These are phyloP conservation scores for Calcarisporium arbuscula DNA, from an alignment of 2,329 filamentous ascomycete genomes.

Conservation along the genomic window DNA sequence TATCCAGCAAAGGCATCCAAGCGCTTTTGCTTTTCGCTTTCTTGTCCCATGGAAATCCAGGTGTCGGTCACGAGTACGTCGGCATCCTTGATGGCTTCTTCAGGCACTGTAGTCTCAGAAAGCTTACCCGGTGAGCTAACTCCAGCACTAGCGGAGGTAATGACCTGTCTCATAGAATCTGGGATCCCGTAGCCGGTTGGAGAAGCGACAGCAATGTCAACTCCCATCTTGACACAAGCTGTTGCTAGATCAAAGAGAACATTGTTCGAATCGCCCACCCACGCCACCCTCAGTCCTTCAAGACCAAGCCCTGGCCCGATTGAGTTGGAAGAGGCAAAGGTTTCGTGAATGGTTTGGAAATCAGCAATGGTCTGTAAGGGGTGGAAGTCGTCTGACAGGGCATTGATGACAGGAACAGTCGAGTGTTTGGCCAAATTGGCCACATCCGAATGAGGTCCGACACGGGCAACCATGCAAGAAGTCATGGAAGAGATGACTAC, in stretches of 20 bases:
- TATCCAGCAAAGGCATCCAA: conserved; percentile 81
- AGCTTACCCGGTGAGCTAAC: conserved; percentile 59
- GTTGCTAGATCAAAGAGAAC: conserved; percentile 92
- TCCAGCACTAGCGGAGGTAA: conserved; percentile 54
- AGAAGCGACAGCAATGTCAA: conserved; percentile 81
- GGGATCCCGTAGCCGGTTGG: conserved; percentile 82
- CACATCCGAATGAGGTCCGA: conserved; percentile 71
- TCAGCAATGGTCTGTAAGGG: conserved; percentile 93
- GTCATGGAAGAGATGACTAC: conserved; percentile 93
- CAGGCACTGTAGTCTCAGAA: conserved; percentile 69
- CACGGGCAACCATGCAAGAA: conserved; percentile 74
- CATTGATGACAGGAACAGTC: conserved; percentile 77
- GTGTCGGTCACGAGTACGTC: conserved; percentile 94
- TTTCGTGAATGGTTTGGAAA: conserved; percentile 82
- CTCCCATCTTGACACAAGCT: conserved; percentile 77
- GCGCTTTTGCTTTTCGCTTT: conserved; percentile 71
- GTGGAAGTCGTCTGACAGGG: conserved; percentile 84
- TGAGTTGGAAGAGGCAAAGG: conserved; percentile 48
- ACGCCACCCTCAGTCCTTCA: conserved; percentile 83
- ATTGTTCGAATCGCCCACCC: conserved; percentile 96
- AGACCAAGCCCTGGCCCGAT: conserved; percentile 52
- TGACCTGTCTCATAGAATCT: conserved; percentile 63
- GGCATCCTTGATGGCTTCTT: conserved; percentile 78
- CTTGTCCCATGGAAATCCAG: conserved; percentile 98
- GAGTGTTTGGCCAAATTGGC: conserved; percentile 64